A percentile compares a stretch with the other conserved stretches of the same genome.
Conservation (phyloP, 2,329 filamentous ascomycete species). For the Colletotrichum sp. region DNA sequence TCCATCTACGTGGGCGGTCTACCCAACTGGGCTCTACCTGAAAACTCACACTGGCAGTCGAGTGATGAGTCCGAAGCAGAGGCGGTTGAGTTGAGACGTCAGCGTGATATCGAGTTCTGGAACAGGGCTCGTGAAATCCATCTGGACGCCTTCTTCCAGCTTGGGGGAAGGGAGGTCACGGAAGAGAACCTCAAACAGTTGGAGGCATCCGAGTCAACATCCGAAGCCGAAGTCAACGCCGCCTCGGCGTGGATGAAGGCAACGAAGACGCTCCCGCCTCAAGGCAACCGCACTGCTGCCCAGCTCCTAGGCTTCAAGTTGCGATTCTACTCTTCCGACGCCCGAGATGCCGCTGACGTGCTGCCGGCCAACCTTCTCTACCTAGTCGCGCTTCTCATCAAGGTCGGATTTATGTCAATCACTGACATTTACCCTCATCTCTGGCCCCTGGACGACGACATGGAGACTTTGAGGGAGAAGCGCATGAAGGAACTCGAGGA, state of each 20-base stretch:
- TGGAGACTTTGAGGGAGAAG: constrained; percentile 75
- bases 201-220: constrained; percentile 42
- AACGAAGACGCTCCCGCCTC: constrained; percentile 82
- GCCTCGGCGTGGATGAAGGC: constrained; percentile 77
- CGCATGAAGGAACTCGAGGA: constrained; percentile 79
- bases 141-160: constrained; percentile 86
- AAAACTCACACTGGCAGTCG: constrained; percentile 65
- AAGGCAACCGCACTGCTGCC: constrained; percentile 89
- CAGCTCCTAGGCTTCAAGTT: constrained; percentile 97
- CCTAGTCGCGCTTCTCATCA: constrained; percentile 89
- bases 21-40: constrained; percentile 85
- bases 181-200: constrained; percentile 59
- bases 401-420: constrained; percentile 95
- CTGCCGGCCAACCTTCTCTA: constrained; percentile 94
- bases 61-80: constrained; percentile 72
- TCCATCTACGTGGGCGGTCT: constrained; percentile 65
- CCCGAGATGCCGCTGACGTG: constrained; percentile 75
- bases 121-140: constrained; percentile 75
- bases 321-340: constrained; percentile 86
- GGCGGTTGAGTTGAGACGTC: constrained; percentile 59
- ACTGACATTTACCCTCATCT: constrained; percentile 91
- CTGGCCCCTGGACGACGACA: constrained; percentile 82
- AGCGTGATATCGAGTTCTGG: constrained; percentile 83
- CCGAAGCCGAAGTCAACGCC: constrained; percentile 56
- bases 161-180: constrained; percentile 74